Conservation (phyloP, 208 protist genomes). For the Phytomonas sp. region DNA sequence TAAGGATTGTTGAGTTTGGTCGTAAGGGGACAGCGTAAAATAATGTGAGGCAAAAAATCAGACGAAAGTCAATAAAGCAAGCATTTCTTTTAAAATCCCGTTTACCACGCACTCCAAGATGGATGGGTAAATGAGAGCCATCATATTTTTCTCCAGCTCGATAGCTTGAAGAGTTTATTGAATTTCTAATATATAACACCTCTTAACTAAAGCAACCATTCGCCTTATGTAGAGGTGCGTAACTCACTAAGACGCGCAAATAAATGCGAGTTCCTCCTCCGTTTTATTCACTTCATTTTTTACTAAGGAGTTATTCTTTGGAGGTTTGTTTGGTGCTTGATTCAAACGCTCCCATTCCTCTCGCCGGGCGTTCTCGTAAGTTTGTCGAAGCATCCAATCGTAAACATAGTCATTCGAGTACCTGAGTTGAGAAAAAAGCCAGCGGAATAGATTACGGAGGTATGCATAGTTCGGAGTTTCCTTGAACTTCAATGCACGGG, state of each 20-base stretch:
- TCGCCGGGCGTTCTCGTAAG: conserved; percentile 17
- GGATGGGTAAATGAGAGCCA: no score
- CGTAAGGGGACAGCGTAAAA: background rate
- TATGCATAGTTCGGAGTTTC: conserved; percentile 98
- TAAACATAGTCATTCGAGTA: conserved; percentile 96
- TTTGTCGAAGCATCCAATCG: conserved; percentile 92
- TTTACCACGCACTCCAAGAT: no score
- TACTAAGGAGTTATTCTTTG: background rate
- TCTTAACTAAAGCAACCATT: background rate
- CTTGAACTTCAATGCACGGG: conserved; percentile 92
- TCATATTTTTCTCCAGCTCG: background rate
- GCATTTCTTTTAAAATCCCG: no score
- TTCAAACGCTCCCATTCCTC: background rate
- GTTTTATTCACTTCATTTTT: background rate
- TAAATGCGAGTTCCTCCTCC: background rate
- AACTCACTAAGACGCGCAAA: background rate
- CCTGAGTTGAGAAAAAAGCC: conserved; percentile 94
- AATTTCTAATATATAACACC: background rate
- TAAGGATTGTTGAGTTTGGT: background rate
- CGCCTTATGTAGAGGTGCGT: background rate
- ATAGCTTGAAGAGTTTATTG: background rate
- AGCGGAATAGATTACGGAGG: conserved; percentile 93
- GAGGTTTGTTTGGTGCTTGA: background rate
- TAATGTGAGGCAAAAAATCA: background rate
- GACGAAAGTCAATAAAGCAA: no score